Conservation (phyloP, 169 alveolate species). For the Babesia divergens region DNA sequence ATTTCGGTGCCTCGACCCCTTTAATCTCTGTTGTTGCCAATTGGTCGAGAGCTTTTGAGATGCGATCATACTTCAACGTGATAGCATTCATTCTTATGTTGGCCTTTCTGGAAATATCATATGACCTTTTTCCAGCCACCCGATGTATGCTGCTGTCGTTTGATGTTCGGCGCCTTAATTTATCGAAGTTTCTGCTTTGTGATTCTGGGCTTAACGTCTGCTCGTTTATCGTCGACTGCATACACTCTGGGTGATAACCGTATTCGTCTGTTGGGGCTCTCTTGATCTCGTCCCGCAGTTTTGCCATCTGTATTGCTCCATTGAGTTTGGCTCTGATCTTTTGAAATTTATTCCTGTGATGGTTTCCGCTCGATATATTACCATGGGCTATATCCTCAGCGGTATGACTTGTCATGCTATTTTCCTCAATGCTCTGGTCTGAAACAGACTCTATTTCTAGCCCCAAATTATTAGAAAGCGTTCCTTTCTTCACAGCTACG, state of each 20-base stretch:
- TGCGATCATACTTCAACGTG: not conserved
- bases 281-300: not conserved
- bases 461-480: no score
- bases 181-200: not conserved
- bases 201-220: not conserved
- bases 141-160: not conserved
- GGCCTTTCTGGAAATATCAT: not conserved
- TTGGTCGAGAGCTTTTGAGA: not conserved
- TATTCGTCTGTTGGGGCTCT: slow-evolving; percentile 1
- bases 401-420: no score
- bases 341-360: no score
- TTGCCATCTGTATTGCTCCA: not conserved
- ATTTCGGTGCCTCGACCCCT: not conserved
- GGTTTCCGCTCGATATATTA: no score
- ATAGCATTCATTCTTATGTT: not conserved
- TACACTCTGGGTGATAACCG: slow-evolving; percentile 1
- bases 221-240: not conserved
- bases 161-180: not conserved
- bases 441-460: no score
- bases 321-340: no score
- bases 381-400: no score
- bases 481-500: no score
- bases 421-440: no score
- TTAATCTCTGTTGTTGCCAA: not conserved
- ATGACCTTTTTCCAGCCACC: not conserved